Conservation (phyloP, 441 rosid species). For the Rhodomyrtus psidioides region DNA sequence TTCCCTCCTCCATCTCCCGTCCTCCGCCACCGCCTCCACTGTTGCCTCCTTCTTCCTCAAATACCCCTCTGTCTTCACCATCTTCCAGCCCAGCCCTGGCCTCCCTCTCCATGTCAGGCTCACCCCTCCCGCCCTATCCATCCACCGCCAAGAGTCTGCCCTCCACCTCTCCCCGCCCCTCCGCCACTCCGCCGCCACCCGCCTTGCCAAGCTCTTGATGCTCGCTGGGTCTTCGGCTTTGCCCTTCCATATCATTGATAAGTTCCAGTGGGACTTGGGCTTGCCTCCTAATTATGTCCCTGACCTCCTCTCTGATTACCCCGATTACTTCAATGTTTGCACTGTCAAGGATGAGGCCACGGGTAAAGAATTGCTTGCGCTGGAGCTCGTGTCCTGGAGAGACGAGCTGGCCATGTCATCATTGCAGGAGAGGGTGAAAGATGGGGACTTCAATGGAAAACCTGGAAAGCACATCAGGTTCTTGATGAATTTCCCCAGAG, state of each 20-base stretch:
- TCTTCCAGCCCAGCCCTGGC: constrained; percentile 60
- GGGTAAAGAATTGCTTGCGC: constrained; percentile 28
- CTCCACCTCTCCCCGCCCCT: constrained; percentile 22
- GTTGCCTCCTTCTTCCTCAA: constrained; percentile 33
- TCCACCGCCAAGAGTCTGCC: constrained; percentile 47
- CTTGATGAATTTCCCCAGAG: constrained; percentile 57
- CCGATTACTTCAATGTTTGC: constrained; percentile 56
- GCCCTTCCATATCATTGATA: constrained; percentile 52
- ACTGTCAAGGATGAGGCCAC: constrained; percentile 20
- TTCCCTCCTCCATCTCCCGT: constrained; percentile 39
- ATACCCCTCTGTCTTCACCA: constrained; percentile 37
- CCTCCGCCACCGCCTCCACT: constrained; percentile 22
- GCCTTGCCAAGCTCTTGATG: constrained; percentile 65
- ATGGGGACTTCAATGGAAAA: not conserved
- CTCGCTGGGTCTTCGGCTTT: constrained; percentile 31
- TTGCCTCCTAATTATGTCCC: constrained; percentile 58
- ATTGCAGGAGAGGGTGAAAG: constrained; percentile 47
- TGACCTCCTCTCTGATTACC: constrained; percentile 53
- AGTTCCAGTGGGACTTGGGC: constrained; percentile 61
- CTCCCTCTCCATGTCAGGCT: constrained; percentile 61
- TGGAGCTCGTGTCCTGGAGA: constrained; percentile 47
- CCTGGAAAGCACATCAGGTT: constrained; percentile 28
- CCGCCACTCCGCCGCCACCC: constrained; percentile 23
- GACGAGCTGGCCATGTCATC: constrained; percentile 48
- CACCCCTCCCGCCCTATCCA: constrained; percentile 33